Evolutionary conservation across 2,329 filamentous ascomycete genomes (phyloP), one percentile per base, ranked within the genome.

Genomic region (Colletotrichum musae): DNA sequence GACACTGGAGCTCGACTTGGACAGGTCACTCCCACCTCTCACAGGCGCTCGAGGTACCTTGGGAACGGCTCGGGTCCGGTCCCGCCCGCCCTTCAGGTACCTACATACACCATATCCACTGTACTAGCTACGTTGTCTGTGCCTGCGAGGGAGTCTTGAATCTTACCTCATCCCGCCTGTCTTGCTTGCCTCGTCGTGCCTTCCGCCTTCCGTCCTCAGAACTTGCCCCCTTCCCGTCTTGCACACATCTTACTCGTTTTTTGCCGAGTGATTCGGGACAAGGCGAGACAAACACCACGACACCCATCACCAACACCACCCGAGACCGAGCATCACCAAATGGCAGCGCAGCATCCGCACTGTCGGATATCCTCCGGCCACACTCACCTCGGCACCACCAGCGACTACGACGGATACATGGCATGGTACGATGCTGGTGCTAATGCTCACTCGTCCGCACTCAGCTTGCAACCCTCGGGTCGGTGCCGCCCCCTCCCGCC

Each of bases 321-420:
- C 32, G 61, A 64, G 43, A 32, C 45, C 43, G n/a, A 52, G 32
- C 45, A 51, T 50, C 32, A 15, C 47, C 50, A 36, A 54, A 60
- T 53, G 32, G 56, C 39, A 66, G 47, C 57, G 48, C 50, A 41
- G 28, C 28, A 26, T 50, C 41, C 5, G 36, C 59, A 18, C 18
- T 39, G 48, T 36, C 32, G 36, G 51, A 32, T 41, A 64, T 64
- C 53, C 63, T 53, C 48, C 39, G 48, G 36, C 47, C 56, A 60
- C 24, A 26, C 47, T 45, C 28, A n/a, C 24, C 48, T 60, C 48
- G 57, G 48, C 50, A n/a, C 63, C 26, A 18, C n/a, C 52, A 57
- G 43, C 61, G 21, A n/a, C 58, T 28, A 51, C 41, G 21, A 51
- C 41, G 21, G 21, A 24, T 24, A 24, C 21, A 24, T 24, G 21